Evolutionary conservation across 768 basidiomycete species (phyloP), one percentile per base, ranked within the genome.

Genomic region (Phaeotremella skinneri): DNA sequence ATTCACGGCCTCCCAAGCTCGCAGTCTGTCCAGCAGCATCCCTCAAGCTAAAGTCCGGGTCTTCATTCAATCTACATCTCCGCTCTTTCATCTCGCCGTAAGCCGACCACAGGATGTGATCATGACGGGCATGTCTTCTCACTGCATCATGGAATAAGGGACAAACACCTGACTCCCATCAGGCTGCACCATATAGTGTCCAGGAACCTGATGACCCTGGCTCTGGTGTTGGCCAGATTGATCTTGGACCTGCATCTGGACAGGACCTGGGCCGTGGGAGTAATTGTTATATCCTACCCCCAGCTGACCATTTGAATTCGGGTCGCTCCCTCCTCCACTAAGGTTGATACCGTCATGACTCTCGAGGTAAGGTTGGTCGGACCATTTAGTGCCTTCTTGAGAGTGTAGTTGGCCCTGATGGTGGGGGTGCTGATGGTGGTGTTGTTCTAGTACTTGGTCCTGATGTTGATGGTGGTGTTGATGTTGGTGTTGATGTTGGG

Each of bases 101-200:
- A n/a, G n/a, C n/a, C n/a, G n/a, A n/a, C n/a, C n/a, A n/a, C n/a
- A n/a, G n/a, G n/a, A n/a, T n/a, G n/a, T n/a, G n/a, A n/a, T n/a
- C n/a, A n/a, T n/a, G n/a, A n/a, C n/a, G n/a, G n/a, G n/a, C n/a
- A n/a, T n/a, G n/a, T n/a, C n/a, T n/a, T 23, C 43, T 21, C 7
- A 7, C 23, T 20, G 23, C 43, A 45, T 45, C 43, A 45, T 45
- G 7, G 43, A 9, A 20, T 14, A 55, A 14, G 34, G 53, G 31
- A 55, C 39, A 23, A 41, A 55, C n/a, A 55, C 37, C 53, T 55
- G 53, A 11, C 26, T 41, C 7, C 53, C 53, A 29, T 55, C 53
- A 20, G 53, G 53, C 17, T 27, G 37, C n/a, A 55, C 17, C 7
- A 55, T 23, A 43, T 55, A 55, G n/a, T 55, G 53, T 7, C 53